Base-by-base conservation (phyloP, 768 basidiomycete genomes). In the Boletus sp. region DNA sequence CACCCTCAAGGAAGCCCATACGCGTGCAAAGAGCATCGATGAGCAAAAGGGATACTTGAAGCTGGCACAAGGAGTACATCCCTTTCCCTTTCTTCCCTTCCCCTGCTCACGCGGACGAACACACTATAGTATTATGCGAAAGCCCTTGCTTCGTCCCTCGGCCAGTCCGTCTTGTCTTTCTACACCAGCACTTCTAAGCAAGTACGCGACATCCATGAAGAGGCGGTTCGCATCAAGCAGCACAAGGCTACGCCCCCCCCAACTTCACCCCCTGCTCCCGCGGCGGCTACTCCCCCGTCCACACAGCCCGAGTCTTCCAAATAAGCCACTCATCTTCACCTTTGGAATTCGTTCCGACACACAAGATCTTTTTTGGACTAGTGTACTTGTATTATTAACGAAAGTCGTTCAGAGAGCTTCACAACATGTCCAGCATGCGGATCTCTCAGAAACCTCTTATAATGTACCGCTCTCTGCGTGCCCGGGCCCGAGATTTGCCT, bases 181-280 rank as follows among this genome's bases (percentile, higher is more conserved):
- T 98, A 97, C 77, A 96, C 95, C 14, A 73, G 74, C 41, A 95
- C 93, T 8, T 79, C 85, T 19, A 98, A 97, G 75, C 90, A 95
- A 71, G 85, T 92, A 27, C 64, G 80, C 19, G 94, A 98, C 66
- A 94, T 98, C 45, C 94, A 97, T 66, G 91, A 94, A 65, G 95
- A 98, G 72, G 95, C 95, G 2, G 76, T 78, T 55, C 83, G 95
- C 30, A 91, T 98, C 64, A 83, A 85, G 27, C 79, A 76, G 51
- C 80, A 88, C 60, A 85, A 88, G 64, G 53, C 68, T 3, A 47
- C 55, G 0, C 25, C 64, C 11, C 43, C 64, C 6, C 30, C 61
- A 8, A 14, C 68, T 2, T 53, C 63, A 19, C 47, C 56, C 3
- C 49, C 63, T 35, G 46, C 61, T 14, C 44, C 57, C 7, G 29